Base-by-base conservation (phyloP, 176 grass and related monocot genomes). In the Eremochloa ophiuroides region DNA sequence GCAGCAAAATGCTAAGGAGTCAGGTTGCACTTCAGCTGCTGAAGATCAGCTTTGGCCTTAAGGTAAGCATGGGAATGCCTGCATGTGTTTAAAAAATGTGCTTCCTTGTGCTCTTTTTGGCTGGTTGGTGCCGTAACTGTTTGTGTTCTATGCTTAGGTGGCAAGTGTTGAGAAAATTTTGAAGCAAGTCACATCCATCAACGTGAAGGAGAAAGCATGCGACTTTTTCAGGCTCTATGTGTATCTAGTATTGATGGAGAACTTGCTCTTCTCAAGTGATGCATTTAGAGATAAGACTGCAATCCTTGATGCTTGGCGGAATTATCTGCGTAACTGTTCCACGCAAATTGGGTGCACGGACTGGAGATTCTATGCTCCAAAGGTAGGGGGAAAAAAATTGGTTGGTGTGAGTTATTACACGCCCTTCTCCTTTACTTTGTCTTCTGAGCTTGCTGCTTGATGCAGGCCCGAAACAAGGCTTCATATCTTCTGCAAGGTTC, bases 1-100 rank as follows among this genome's bases (percentile, higher is more conserved):
- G 86, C 17, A 84, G 38, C 44, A 98, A 93, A 69, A 83, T 91
- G 46, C 76, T 98, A 31, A 89, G 84, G 75, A 93, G 86, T 88
- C 86, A 95, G 82, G 77, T 95, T 53, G 81, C 92, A 39, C 88
- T 98, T 84, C 92, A 98, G 48, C 58, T 98, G 55, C 95, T 94
- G 22, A 89, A 82, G 47, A 80, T 82, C 80, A 82, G 71, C 82
- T 93, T 89, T 82, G 82, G 82, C 25, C 82, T 86, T 66, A 83
- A 98, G 84, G 95, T 96, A 69, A 88, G 82, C 64, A 56, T 71
- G 40, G 10, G 25, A 41, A 42, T 33, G 37, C 40, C 68, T 28
- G 14, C 42, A 3, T n/a, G 27, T 69, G 17, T 69, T 68, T 20
- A 77, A 42, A 18, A 10, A 40, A 74, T 64, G 74, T 76, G 39